phyloP scores from a whole-genome alignment of 2,329 filamentous ascomycete genomes.

The Xylariaceae sp. region DNA sequence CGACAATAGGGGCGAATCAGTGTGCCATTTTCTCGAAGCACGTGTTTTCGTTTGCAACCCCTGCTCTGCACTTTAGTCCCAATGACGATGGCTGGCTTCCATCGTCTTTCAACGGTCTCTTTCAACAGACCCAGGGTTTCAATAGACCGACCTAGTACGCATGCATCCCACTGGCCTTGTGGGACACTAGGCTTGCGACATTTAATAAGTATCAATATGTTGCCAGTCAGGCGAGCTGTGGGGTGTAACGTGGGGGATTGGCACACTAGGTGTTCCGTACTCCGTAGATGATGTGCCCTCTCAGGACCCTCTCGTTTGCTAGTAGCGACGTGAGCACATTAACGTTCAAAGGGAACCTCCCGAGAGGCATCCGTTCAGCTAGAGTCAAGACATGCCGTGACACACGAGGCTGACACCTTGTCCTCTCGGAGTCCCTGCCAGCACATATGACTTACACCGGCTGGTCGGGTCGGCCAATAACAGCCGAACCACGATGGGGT shows the following conservation, averaged over 20 bases:
- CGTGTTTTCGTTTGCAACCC: constrained; percentile 13
- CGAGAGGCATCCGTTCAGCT: neutral
- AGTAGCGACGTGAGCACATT: neutral
- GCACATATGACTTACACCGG: neutral
- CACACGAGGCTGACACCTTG: constrained; percentile 10
- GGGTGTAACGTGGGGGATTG: neutral
- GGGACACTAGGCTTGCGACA: neutral
- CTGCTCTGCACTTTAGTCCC: neutral
- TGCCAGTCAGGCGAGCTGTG: neutral
- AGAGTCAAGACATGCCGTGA: constrained; percentile 8
- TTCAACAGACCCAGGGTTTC: neutral
- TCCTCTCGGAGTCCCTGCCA: neutral
- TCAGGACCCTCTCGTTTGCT: neutral
- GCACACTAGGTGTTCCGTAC: neutral
- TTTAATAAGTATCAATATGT: neutral
- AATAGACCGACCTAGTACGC: neutral
- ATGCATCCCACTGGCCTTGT: constrained; percentile 5
- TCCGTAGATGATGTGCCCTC: neutral
- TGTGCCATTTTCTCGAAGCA: constrained; percentile 10
- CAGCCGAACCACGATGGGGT: neutral
- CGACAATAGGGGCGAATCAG: constrained; percentile 11
- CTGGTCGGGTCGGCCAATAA: constrained; percentile 4
- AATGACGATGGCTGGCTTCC: neutral
- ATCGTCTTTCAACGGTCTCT: neutral
- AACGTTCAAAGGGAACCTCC: neutral